phyloP scores from a whole-genome alignment of 495 filamentous ascomycete species.

The Neurospora sp. region DNA sequence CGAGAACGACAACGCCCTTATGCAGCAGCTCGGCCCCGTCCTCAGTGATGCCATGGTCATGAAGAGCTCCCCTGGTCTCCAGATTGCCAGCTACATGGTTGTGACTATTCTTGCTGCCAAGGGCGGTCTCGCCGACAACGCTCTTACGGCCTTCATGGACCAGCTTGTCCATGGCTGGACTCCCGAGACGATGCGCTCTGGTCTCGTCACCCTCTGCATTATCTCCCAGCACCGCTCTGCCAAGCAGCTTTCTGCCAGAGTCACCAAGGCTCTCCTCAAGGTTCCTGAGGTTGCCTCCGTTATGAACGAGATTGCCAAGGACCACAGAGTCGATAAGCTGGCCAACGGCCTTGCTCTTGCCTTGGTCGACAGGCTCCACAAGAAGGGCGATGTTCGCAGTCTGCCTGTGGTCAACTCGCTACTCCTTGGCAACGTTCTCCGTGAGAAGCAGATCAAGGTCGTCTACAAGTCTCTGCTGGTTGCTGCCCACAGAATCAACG shows the following conservation, averaged over 20 bases:
- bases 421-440: constrained; percentile 50
- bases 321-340: constrained; percentile 62
- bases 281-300: constrained; percentile 46
- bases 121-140: constrained; percentile 58
- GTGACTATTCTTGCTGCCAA: constrained; percentile 76
- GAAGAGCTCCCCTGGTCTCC: constrained; percentile 61
- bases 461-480: constrained; percentile 54
- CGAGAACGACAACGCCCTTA: constrained; percentile 66
- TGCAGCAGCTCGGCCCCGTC: constrained; percentile 63
- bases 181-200: constrained; percentile 54
- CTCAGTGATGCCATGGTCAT: constrained; percentile 66
- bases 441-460: constrained; percentile 47
- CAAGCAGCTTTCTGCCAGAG: constrained; percentile 57
- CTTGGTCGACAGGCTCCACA: constrained; percentile 52
- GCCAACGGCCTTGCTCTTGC: constrained; percentile 61
- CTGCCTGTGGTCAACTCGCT: constrained; percentile 50
- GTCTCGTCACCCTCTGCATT: constrained; percentile 71
- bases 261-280: constrained; percentile 59
- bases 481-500: constrained; percentile 42
- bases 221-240: constrained; percentile 62
- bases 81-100: constrained; percentile 84
- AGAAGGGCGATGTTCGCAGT: constrained; percentile 45
- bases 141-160: constrained; percentile 75
- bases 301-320: constrained; percentile 49
- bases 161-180: constrained; percentile 69